Conservation (phyloP, 805 yeast species). For the Yarrowia bubula region DNA sequence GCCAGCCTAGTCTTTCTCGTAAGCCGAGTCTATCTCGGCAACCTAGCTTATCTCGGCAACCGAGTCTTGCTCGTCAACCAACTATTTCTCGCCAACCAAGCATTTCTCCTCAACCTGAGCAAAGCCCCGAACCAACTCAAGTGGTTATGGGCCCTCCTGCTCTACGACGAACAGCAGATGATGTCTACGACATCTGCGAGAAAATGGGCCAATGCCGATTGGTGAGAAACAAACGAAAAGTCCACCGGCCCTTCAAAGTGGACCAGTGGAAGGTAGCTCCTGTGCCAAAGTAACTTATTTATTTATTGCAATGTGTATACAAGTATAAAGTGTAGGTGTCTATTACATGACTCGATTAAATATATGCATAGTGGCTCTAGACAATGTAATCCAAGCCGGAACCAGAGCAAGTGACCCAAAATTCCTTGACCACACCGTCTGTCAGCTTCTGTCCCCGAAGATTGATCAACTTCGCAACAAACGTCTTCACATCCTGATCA, state of each 20-base stretch:
- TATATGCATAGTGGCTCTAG: not conserved
- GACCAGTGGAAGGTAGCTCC: slow-evolving; percentile 9
- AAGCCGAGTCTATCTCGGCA: not conserved
- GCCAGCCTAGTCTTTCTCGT: not conserved
- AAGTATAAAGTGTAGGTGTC: not conserved
- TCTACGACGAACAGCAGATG: slow-evolving; percentile 4
- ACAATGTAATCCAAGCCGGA: slow-evolving; percentile 17
- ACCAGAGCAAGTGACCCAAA: slow-evolving; percentile 40
- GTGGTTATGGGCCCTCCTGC: slow-evolving; percentile 13
- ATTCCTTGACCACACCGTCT: slow-evolving; percentile 35
- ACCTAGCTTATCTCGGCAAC: not conserved
- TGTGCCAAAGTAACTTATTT: slow-evolving; percentile 2
- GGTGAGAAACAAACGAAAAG: slow-evolving; percentile 3
- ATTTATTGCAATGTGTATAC: not conserved
- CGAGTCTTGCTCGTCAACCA: too few species aligned
- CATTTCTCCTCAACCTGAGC: not conserved
- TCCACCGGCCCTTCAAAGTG: slow-evolving; percentile 3
- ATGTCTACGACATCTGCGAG: slow-evolving; percentile 7
- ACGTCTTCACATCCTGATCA: slow-evolving; percentile 27
- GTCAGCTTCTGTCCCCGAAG: slow-evolving; percentile 38
- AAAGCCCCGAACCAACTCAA: not conserved
- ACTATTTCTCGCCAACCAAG: not conserved
- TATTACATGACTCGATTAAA: slow-evolving; percentile 1
- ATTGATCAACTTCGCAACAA: slow-evolving; percentile 37
- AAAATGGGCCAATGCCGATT: slow-evolving; percentile 8